phyloP scores from a whole-genome alignment of 257 asterid genomes.

The Craterostigma plantagineum region DNA sequence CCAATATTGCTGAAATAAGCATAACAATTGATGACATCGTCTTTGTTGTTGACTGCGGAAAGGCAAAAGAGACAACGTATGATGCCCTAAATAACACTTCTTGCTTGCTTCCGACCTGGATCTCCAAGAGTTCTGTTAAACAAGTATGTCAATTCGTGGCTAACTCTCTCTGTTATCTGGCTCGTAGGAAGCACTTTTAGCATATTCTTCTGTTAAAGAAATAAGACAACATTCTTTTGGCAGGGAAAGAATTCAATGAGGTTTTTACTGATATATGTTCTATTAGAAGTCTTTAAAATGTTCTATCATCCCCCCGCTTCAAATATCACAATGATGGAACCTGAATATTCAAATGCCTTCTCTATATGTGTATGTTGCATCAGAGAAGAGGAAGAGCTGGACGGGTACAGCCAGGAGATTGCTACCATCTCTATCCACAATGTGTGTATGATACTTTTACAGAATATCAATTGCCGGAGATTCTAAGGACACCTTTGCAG shows the following conservation, averaged over 20 bases:
- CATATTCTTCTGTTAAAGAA: background rate
- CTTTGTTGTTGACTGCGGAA: conserved; percentile 82
- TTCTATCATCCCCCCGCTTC: background rate
- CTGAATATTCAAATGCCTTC: background rate
- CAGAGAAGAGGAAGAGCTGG: conserved; percentile 99
- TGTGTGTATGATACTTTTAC: conserved; percentile 75
- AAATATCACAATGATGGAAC: background rate
- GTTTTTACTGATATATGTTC: too few species aligned
- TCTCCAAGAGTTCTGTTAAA: conserved; percentile 78
- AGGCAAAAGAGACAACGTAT: conserved; percentile 87
- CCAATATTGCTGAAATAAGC: conserved; percentile 96
- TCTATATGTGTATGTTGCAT: conserved; percentile 12
- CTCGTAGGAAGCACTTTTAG: background rate
- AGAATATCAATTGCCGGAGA: conserved; percentile 81
- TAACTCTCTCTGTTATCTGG: conserved; percentile 6
- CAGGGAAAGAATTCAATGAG: background rate
- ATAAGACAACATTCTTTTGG: too few species aligned
- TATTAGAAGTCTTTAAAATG: background rate
- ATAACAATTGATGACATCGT: conserved; percentile 83
- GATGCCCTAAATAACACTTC: conserved; percentile 95
- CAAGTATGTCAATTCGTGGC: conserved; percentile 33
- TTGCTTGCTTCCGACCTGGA: conserved; percentile 94
- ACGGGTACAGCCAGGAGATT: conserved; percentile 95
- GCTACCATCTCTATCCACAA: conserved; percentile 85
- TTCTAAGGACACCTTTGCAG: conserved; percentile 89